Evolutionary conservation across 345 rosid species (phyloP).

Genomic region (Gossypium stocksii): DNA sequence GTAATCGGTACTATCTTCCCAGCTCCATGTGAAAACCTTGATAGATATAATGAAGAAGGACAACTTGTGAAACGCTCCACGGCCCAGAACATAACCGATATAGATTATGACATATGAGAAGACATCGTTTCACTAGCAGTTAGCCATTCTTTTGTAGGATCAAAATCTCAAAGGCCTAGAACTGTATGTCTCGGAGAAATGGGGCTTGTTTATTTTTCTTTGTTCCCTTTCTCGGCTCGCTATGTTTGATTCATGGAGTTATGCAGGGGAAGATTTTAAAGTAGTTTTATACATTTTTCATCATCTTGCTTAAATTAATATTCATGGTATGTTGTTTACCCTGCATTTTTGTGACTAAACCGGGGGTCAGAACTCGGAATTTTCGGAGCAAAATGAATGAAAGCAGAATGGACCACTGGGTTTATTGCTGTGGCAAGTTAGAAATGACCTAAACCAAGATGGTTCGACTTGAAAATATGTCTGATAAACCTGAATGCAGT

Average conservation of each 20-base stretch:
- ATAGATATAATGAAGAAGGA: constrained; percentile 71
- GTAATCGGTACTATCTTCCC: constrained; percentile 88
- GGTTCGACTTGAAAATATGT: too few species aligned
- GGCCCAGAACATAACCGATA: constrained; percentile 67
- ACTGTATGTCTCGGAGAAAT: constrained; percentile 18
- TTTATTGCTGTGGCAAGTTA: not conserved
- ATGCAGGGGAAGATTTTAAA: constrained; percentile 22
- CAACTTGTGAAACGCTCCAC: constrained; percentile 57
- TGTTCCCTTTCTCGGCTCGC: constrained; percentile 1
- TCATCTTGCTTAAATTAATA: not conserved
- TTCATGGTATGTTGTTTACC: not conserved
- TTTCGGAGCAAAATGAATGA: not conserved
- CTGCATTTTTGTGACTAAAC: not conserved
- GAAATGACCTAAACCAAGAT: too few species aligned
- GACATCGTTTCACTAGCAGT: too few species aligned
- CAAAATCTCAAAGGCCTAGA: not conserved
- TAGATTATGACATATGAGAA: constrained; percentile 67
- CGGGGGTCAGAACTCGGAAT: not conserved
- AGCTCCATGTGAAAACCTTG: constrained; percentile 85
- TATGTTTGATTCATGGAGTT: constrained; percentile 13
- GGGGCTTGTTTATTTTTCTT: not conserved
- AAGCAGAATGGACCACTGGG: not conserved
- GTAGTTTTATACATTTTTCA: constrained; percentile 4
- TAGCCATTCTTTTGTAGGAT: not conserved
- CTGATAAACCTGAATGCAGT: too few species aligned